Base-by-base conservation (phyloP, 2,329 filamentous ascomycete species). In the Arthrocladium fulminans region DNA sequence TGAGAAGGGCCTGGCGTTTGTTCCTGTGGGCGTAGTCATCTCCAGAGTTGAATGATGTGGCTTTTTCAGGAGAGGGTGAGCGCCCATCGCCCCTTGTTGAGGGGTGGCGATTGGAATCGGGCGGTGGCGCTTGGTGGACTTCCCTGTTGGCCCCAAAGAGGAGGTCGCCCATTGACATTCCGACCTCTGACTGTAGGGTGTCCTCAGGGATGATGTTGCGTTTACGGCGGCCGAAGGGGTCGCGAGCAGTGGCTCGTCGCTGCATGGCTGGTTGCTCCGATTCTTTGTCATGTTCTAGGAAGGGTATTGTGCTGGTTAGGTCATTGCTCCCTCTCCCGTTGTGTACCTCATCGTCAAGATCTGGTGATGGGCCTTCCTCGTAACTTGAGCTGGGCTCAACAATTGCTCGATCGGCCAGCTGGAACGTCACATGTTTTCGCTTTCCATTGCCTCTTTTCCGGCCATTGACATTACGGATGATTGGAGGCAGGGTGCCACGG, bases 341-440 rank as follows among this genome's bases (percentile, higher is more conserved):
- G 24, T n/a, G 32, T 10, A 13, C 13, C 13, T 42, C 17, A 12
- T 47, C 24, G 13, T 32, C 35, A n/a, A 41, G 22, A 3, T 48
- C 25, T 19, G 54, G 55, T 30, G 54, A 55, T 3, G 51, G 48
- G 6, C 30, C 42, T 48, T 59, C 56, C 40, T 59, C 55, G 45
- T 59, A 59, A 42, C 52, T 55, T 27, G 53, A 56, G 38, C 54
- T 57, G 17, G 57, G 57, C 13, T 57, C 53, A 17, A 59, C 57
- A 19, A 59, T 55, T 20, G 50, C 54, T 10, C 48, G 51, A 42
- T 59, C 55, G 4, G 57, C 52, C 6, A 60, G 49, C 35, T 56
- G 58, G 39, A 60, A 59, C 17, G 51, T 54, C 37, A 60, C 58
- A 35, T 58, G 57, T 38, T 60, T 60, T 32, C 51, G 41, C 45